These are phyloP conservation scores for Theileria equi DNA, from an alignment of 169 alveolate genomes.

Conservation along the genomic window DNA sequence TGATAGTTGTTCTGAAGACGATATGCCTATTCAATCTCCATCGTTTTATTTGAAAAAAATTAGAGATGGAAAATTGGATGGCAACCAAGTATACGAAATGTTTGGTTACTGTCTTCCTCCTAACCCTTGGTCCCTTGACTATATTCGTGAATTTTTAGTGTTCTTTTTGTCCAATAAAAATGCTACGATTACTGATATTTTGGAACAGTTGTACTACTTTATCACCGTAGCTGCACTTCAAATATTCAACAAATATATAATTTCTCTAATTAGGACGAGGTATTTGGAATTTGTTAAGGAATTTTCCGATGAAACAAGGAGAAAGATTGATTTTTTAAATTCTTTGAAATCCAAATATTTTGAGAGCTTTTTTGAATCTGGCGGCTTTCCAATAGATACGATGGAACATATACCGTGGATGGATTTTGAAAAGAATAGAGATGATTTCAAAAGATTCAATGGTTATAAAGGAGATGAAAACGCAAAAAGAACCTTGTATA, in stretches of 20 bases:
- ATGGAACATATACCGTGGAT: constrained; percentile 14
- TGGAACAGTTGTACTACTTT: constrained; percentile 3
- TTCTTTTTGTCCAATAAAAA: not conserved
- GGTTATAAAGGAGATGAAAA: not conserved
- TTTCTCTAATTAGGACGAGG: not conserved
- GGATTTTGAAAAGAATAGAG: constrained; percentile 19
- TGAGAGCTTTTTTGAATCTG: constrained; percentile 18
- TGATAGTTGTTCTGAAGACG: too few species aligned
- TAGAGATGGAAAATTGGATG: too few species aligned
- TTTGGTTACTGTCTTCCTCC: not conserved
- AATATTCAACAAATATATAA: constrained; percentile 6
- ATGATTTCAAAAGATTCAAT: constrained; percentile 15
- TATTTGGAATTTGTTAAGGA: not conserved
- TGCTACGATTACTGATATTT: not conserved
- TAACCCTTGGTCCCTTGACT: constrained; percentile 24
- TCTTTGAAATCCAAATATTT: constrained; percentile 20
- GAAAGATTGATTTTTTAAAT: constrained; percentile 23
- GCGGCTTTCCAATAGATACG: constrained; percentile 29
- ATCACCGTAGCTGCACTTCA: constrained; percentile 6
- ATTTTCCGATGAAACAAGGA: not conserved
- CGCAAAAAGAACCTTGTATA: not conserved
- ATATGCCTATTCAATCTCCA: too few species aligned
- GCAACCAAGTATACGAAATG: constrained; percentile 16
- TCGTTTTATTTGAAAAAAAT: too few species aligned
- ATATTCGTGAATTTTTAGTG: constrained; percentile 5